A percentile compares a stretch with the other conserved stretches of the same genome.
These are phyloP conservation scores for Stagonosporopsis vannaccii DNA, from an alignment of 2,329 filamentous ascomycete species.

Conservation along the genomic window DNA sequence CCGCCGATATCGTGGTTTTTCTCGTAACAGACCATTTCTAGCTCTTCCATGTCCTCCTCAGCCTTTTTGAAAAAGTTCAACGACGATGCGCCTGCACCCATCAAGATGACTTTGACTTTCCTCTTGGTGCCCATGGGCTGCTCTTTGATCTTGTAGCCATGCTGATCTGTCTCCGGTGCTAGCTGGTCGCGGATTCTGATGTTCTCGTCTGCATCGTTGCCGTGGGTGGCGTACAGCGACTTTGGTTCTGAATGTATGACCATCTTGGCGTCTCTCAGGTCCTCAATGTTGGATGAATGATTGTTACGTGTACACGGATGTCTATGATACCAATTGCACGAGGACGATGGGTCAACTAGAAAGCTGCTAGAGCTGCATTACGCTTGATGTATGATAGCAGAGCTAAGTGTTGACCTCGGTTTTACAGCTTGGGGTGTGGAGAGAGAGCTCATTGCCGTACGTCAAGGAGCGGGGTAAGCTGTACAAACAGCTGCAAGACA, in stretches of 20 bases:
- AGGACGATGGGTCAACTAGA: neutral
- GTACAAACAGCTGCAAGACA: neutral
- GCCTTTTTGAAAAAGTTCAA: conserved; percentile 55
- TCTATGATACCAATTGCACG: neutral
- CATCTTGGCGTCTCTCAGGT: conserved; percentile 10
- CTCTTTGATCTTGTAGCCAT: conserved; percentile 54
- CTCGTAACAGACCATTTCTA: conserved; percentile 54
- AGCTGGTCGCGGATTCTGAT: conserved; percentile 36
- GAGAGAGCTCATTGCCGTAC: conserved; percentile 1
- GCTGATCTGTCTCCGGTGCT: conserved; percentile 48
- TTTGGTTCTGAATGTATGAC: conserved; percentile 30
- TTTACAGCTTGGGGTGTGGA: conserved; percentile 11
- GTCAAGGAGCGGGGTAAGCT: conserved; percentile 13
- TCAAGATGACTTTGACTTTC: conserved; percentile 50
- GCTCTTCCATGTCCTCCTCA: conserved; percentile 51
- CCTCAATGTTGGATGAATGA: neutral
- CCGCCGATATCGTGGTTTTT: conserved; percentile 51
- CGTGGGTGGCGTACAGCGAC: conserved; percentile 25
- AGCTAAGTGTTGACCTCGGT: conserved; percentile 16
- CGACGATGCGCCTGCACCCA: conserved; percentile 54
- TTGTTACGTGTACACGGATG: neutral
- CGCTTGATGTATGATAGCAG: neutral
- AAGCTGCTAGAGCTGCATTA: neutral
- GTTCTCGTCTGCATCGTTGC: conserved; percentile 36
- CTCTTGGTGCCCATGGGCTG: conserved; percentile 54